Base-by-base conservation (phyloP, 2,329 filamentous ascomycete genomes). In the Colletotrichum caudatum region DNA sequence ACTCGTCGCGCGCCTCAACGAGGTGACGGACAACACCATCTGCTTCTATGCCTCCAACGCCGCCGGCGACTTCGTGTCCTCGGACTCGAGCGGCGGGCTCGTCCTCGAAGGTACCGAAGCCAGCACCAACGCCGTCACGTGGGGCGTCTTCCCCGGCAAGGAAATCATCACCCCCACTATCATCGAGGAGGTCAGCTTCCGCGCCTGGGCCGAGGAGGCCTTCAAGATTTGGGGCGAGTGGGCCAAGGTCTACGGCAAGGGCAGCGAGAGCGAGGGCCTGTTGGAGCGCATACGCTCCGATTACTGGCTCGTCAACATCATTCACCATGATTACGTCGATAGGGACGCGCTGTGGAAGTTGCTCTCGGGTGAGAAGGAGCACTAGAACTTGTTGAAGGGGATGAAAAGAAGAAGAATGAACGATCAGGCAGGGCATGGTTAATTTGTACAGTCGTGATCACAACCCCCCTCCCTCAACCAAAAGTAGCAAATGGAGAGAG, bases 111-210 rank as follows among this genome's bases (percentile, higher is more conserved):
- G 77, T 23, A 79, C 75, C 50, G 81, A 80, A 76, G 81, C 82
- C 37, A 91, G 89, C 76, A 95, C 97, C 39, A 98, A 98, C 78
- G 94, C 95, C 0, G 96, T 99, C 2, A 99, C 96, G 0, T 98
- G 95, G 95, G 95, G 95, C 63, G 94, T 94, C 0, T 98, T 98
- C 82, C 92, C 93, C 0, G 94, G 94, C 53, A 98, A 98, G 83
- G 95, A 98, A 81, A 98, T 98, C 78, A 89, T 97, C 69, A 97
- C 95, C 29, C 95, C 95, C 3, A 98, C 95, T 1, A 98, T 98
- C 78, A 97, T 98, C 77, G 95, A 98, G 80, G 93, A 95, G 76
- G 94, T 97, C 63, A 96, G 93, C 79, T 98, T 98, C 86, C 88
- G 91, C 73, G 94, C 95, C 9, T 99, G 96, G 96, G 89, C 91